Percentiles rank a stretch among this genome's conserved stretches.
Conservation (phyloP, 106 monocot species). For the Acanthochlamys bracteata region DNA sequence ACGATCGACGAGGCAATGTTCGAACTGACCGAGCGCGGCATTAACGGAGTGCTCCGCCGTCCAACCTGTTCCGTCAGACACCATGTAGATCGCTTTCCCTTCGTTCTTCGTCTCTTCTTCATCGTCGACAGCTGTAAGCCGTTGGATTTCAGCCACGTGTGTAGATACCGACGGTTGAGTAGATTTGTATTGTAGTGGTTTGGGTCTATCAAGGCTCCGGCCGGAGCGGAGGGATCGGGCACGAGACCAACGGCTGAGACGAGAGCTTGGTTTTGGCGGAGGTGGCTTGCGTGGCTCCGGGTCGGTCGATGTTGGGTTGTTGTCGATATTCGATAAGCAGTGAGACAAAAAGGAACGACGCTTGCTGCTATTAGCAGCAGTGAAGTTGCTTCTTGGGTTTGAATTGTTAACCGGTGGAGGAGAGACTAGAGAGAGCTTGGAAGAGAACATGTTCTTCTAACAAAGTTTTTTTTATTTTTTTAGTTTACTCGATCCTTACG, state of each 20-base stretch:
- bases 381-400: no score
- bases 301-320: background rate
- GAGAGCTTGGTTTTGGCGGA: conserved; percentile 18
- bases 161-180: background rate
- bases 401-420: no score
- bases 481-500: no score
- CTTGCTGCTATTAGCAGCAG: no score
- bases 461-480: no score
- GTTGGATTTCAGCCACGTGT: background rate
- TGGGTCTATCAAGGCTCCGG: conserved; percentile 35
- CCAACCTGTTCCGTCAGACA: conserved; percentile 92
- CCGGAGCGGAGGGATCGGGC: conserved; percentile 59
- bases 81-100: conserved; percentile 88
- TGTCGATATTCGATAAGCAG: no score
- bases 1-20: conserved; percentile 62
- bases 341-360: no score
- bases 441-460: no score
- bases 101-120: conserved; percentile 2
- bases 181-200: conserved; percentile 7
- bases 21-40: conserved; percentile 88
- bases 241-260: conserved; percentile 71
- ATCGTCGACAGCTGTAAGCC: conserved; percentile 4
- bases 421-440: no score
- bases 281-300: background rate
- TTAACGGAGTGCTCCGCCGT: conserved; percentile 93